These are phyloP conservation scores for Parachlorella kessleri DNA, from an alignment of 139 green algal species.

Conservation along the genomic window DNA sequence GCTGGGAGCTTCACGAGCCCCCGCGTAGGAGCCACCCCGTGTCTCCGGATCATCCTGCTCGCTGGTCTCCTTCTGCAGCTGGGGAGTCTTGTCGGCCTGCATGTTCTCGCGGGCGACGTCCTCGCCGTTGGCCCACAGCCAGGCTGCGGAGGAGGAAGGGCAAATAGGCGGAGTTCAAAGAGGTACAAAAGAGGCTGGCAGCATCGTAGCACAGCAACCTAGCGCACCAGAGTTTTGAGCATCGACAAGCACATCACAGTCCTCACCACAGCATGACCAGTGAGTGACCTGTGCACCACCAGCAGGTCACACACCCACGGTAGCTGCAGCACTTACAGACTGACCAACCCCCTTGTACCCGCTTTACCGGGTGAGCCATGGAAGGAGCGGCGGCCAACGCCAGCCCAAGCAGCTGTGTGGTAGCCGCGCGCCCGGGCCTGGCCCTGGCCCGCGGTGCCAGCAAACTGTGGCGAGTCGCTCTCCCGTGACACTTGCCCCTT, in stretches of 20 bases:
- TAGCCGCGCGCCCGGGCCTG: not conserved
- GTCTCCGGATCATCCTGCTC: constrained; percentile 1
- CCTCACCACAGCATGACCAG: too few relatives aligned
- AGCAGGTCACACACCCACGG: too few relatives aligned
- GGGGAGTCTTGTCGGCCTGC: constrained; percentile 7
- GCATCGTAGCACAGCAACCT: too few relatives aligned
- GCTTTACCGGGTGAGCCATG: too few relatives aligned
- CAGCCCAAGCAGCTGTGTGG: not conserved
- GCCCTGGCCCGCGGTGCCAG: constrained; percentile 2
- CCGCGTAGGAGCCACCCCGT: constrained; percentile 17
- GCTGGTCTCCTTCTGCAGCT: constrained; percentile 34
- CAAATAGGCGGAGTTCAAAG: not conserved
- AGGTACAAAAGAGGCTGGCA: not conserved
- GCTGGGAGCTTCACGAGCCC: not conserved
- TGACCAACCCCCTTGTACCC: too few relatives aligned
- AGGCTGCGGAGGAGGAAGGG: too few relatives aligned
- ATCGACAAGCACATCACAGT: too few relatives aligned
- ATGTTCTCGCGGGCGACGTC: constrained; percentile 32
- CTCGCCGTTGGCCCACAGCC: too few relatives aligned
- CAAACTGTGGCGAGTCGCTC: constrained; percentile 15
- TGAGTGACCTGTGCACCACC: too few relatives aligned
- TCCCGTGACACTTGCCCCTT: constrained; percentile 1
- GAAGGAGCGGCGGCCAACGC: not conserved
- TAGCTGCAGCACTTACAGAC: too few relatives aligned
- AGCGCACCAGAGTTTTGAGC: too few relatives aligned